Evolutionary conservation across 2,329 filamentous ascomycete genomes (phyloP).

Genomic region (Botrytis aclada): DNA sequence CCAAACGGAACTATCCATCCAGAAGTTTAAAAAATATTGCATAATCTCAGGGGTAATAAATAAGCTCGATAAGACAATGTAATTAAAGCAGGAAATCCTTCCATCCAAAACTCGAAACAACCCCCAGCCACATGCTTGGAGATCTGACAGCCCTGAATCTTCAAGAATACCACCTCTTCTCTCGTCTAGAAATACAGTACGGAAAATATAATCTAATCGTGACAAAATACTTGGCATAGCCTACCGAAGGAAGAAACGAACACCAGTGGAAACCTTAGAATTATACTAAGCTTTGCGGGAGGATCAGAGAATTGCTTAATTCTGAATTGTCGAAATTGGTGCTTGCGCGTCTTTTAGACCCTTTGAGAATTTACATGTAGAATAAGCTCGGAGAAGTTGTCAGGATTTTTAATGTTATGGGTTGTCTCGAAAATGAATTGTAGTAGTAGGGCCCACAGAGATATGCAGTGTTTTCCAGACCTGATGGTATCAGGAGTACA

Average conservation of each 20-base stretch:
- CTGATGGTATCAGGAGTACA: too few relatives aligned
- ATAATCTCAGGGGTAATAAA: background rate
- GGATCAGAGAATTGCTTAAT: background rate
- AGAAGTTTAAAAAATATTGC: background rate
- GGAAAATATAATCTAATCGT: background rate
- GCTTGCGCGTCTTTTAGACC: slow-evolving; percentile 5
- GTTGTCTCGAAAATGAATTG: background rate
- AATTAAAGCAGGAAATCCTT: background rate
- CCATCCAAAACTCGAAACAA: background rate
- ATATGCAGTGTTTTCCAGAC: too few relatives aligned
- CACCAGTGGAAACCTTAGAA: background rate
- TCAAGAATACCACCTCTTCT: background rate
- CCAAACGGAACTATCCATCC: background rate
- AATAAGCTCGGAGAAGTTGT: background rate
- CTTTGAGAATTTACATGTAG: background rate
- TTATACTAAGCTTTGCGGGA: slow-evolving; percentile 8
- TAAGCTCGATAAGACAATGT: background rate
- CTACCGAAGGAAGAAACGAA: slow-evolving; percentile 1
- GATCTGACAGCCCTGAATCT: background rate
- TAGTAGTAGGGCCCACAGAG: too few relatives aligned
- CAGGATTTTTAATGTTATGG: background rate
- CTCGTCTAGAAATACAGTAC: background rate
- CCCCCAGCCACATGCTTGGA: background rate
- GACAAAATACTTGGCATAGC: background rate
- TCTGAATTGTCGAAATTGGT: background rate